Base-by-base conservation (phyloP, 495 filamentous ascomycete species). In the Podospora conica region DNA sequence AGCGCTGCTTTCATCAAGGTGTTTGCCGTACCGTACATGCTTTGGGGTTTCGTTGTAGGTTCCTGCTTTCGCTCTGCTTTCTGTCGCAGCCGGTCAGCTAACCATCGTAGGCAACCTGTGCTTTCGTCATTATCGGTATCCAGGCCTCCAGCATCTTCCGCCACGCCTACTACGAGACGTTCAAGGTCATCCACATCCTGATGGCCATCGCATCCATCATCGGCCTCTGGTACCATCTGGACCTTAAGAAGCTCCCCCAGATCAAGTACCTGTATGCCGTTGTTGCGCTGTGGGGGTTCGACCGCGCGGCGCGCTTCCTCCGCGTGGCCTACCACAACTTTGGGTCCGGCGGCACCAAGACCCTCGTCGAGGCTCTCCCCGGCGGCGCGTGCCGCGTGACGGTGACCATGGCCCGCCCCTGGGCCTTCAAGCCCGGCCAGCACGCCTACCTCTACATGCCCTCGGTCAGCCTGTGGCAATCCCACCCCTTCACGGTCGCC, bases 91-190 rank as follows among this genome's bases (percentile, higher is more conserved):
- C n/a, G 40, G n/a, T n/a, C n/a, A n/a, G 40, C 40, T 48, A 48
- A 48, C 40, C 40, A 18, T n/a, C 40, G 40, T 68, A 87, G 85
- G 78, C 77, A 27, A 86, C 85, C 0, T 74, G 81, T 55, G 81
- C 87, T 0, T 86, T 94, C 74, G 72, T 87, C 29, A 80, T 82
- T 56, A 86, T 96, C 31, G 66, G 79, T 18, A 75, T 91, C 53
- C 91, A 95, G 72, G 89, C 92, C 3, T 82, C 85, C 11, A 93
- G 91, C 12, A 83, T 87, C 21, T 79, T 96, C 60, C 85, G 92
- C 40, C 92, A 96, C 76, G 91, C 91, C n/a, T 94, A 90, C 73
- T 96, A 96, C 74, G 92, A 96, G 75, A 88, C 83, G 0, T 96
- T 96, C 80, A 85, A 96, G 66, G 77, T 91, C 63, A 69, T 92